Evolutionary conservation across 305 asterid genomes (phyloP).

Genomic region (Plantago coronopus): DNA sequence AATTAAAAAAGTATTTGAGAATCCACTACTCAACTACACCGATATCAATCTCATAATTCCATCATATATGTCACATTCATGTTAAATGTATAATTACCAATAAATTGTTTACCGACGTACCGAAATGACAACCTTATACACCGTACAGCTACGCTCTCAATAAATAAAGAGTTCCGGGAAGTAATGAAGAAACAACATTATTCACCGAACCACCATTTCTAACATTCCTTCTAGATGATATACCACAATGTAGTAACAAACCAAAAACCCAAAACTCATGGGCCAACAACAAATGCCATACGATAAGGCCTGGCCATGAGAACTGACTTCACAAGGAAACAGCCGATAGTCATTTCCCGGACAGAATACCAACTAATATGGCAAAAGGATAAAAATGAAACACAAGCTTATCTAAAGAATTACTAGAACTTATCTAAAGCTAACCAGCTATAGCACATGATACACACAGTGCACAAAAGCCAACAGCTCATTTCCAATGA

Average conservation of each 20-base stretch:
- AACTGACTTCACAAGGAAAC: not conserved
- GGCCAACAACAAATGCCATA: not conserved
- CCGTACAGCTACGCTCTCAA: too few relatives aligned
- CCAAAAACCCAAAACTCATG: not conserved
- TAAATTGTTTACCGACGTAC: not conserved
- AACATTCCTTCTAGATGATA: slow-evolving; percentile 2
- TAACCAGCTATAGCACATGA: not conserved
- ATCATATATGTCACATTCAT: too few relatives aligned
- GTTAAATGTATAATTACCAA: too few relatives aligned
- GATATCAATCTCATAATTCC: slow-evolving; percentile 12
- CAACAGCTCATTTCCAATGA: slow-evolving; percentile 2
- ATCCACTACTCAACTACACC: not conserved
- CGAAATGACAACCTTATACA: too few relatives aligned
- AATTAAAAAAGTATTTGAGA: slow-evolving; percentile 4
- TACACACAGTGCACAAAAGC: not conserved
- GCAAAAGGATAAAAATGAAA: not conserved
- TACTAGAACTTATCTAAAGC: not conserved
- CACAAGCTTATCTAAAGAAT: not conserved
- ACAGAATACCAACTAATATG: not conserved
- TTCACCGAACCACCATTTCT: not conserved
- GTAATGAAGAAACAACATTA: too few relatives aligned
- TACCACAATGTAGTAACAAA: too few relatives aligned
- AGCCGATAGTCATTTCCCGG: not conserved
- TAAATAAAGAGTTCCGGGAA: too few relatives aligned
- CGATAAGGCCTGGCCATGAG: not conserved